Percentiles rank a stretch among this genome's conserved stretches.
Conservation (phyloP, 768 basidiomycete species). For the Pisolithus tinctorius region DNA sequence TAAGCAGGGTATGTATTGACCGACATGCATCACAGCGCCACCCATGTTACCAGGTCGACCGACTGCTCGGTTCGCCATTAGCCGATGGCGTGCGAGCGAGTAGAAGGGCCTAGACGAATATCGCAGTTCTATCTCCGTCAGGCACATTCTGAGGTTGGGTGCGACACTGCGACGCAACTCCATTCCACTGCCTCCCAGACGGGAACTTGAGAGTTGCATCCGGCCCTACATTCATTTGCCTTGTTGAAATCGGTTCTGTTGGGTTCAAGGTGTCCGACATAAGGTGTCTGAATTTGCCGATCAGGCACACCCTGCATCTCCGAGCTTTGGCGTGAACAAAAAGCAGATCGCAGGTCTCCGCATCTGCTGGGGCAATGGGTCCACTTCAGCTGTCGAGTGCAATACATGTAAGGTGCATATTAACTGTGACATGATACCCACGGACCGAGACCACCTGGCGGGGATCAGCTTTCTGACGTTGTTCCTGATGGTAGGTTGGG, state of each 20-base stretch:
- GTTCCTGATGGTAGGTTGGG: not conserved
- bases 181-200: constrained; percentile 34
- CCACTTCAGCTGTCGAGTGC: constrained; percentile 31
- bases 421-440: too few species aligned
- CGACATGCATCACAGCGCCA: constrained; percentile 26
- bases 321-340: constrained; percentile 35
- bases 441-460: not conserved
- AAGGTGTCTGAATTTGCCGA: constrained; percentile 32
- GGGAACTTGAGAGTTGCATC: constrained; percentile 32
- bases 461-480: not conserved
- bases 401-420: too few species aligned
- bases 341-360: constrained; percentile 52
- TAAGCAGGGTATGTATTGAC: constrained; percentile 36
- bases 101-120: constrained; percentile 32
- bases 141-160: constrained; percentile 15
- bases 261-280: constrained; percentile 23
- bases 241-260: constrained; percentile 25
- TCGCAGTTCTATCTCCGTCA: constrained; percentile 20
- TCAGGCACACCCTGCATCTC: constrained; percentile 28
- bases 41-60: constrained; percentile 24
- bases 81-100: constrained; percentile 48
- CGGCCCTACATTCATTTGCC: constrained; percentile 16
- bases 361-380: constrained; percentile 50
- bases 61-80: constrained; percentile 46
- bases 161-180: constrained; percentile 14